These are phyloP conservation scores for Pythium sukuiense DNA, from an alignment of 352 stramenopile species.

Conservation along the genomic window DNA sequence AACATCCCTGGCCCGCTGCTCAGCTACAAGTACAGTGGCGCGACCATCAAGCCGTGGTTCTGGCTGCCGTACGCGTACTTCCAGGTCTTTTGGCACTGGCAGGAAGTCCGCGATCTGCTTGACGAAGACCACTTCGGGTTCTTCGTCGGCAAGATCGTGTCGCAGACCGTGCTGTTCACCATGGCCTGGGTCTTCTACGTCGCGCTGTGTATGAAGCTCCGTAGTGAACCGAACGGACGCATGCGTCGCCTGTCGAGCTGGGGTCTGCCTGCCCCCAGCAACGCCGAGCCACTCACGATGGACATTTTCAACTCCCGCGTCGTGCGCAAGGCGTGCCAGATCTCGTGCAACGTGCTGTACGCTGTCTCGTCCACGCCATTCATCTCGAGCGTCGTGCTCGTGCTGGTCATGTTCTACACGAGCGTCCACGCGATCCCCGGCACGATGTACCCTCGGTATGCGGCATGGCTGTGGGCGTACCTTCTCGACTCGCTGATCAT, in stretches of 20 bases:
- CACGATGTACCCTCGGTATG: conserved; percentile 73
- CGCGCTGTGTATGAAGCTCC: conserved; percentile 63
- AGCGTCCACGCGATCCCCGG: conserved; percentile 53
- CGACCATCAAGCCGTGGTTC: conserved; percentile 76
- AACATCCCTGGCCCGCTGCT: conserved; percentile 69
- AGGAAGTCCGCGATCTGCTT: conserved; percentile 55
- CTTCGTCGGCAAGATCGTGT: conserved; percentile 62
- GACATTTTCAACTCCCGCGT: conserved; percentile 76
- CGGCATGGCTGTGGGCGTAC: conserved; percentile 63
- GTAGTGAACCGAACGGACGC: conserved; percentile 62
- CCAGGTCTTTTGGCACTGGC: conserved; percentile 84
- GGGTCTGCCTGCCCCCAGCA: conserved; percentile 51
- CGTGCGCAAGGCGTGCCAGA: conserved; percentile 67
- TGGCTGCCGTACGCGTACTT: conserved; percentile 84
- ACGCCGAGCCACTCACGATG: conserved; percentile 51
- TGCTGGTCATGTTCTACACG: conserved; percentile 48
- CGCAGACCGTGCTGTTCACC: conserved; percentile 56
- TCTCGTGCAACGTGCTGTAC: conserved; percentile 75
- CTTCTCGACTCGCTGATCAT: conserved; percentile 58
- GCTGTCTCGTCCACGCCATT: conserved; percentile 63
- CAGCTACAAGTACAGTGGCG: conserved; percentile 81
- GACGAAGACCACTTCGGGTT: conserved; percentile 62
- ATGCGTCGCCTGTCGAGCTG: conserved; percentile 61
- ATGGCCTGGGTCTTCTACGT: conserved; percentile 71
- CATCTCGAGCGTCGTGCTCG: conserved; percentile 58